Percentiles rank a stretch among this genome's conserved stretches.
Conservation (phyloP, 208 protist species). For the Crithidia expoeki region DNA sequence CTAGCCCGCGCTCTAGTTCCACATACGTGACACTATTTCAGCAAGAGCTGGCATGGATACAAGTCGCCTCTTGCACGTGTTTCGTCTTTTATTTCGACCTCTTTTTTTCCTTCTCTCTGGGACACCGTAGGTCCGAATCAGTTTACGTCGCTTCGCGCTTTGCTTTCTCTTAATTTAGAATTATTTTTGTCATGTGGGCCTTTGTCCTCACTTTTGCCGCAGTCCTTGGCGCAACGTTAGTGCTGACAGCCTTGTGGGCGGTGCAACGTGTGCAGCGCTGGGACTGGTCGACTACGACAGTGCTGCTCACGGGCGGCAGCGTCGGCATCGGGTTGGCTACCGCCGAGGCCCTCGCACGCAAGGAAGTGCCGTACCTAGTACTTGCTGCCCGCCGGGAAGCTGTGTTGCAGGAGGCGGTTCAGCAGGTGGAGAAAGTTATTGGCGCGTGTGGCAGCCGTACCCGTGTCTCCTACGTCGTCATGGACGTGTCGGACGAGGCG, state of each 20-base stretch:
- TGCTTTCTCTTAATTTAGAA: background rate
- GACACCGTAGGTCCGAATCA: too few species aligned
- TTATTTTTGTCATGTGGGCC: background rate
- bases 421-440: slow-evolving; percentile 35
- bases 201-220: slow-evolving; percentile 12
- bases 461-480: slow-evolving; percentile 63
- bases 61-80: too few species aligned
- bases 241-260: slow-evolving; percentile 38
- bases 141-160: background rate
- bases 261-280: slow-evolving; percentile 67
- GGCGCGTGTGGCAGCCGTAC: slow-evolving; percentile 41
- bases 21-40: too few species aligned
- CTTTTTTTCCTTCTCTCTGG: too few species aligned
- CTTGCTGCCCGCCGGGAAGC: slow-evolving; percentile 74
- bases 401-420: slow-evolving; percentile 57
- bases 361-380: slow-evolving; percentile 58
- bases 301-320: slow-evolving; percentile 87
- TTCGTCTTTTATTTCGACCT: too few species aligned
- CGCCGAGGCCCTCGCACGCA: slow-evolving; percentile 56
- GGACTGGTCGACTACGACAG: slow-evolving; percentile 55
- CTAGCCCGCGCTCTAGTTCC: too few species aligned
- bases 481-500: slow-evolving; percentile 79
- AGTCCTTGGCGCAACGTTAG: slow-evolving; percentile 36
- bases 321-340: slow-evolving; percentile 83
- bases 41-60: too few species aligned